Percentiles rank a stretch among this genome's conserved stretches.
These are phyloP conservation scores for Lactifluus hygrophoroides DNA, from an alignment of 768 basidiomycete genomes.

Conservation along the genomic window DNA sequence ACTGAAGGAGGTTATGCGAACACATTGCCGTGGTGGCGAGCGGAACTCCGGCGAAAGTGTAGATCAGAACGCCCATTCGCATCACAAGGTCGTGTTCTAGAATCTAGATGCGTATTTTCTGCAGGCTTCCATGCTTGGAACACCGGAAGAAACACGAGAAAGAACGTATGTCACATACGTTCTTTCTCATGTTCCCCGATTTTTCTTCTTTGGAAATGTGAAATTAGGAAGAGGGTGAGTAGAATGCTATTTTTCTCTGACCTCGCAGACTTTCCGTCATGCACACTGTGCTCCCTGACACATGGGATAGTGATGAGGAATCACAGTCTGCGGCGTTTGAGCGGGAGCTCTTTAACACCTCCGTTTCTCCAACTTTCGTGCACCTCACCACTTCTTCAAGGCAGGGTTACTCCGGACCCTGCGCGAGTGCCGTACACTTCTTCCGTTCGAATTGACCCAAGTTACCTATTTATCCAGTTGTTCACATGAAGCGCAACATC, in stretches of 20 bases:
- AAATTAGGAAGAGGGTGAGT: slow-evolving; percentile 65
- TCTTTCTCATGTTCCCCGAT: slow-evolving; percentile 92
- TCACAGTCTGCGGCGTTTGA: neutral
- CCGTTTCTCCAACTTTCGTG: neutral
- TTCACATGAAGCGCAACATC: too few relatives aligned
- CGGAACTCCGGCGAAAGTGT: slow-evolving; percentile 45
- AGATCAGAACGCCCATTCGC: neutral
- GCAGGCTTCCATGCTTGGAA: slow-evolving; percentile 70
- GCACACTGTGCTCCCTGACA: neutral
- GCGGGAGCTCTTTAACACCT: neutral
- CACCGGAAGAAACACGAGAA: too few relatives aligned
- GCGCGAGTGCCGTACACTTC: neutral
- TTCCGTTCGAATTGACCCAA: neutral
- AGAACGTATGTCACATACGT: too few relatives aligned
- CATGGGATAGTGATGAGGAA: neutral
- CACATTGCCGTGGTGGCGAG: slow-evolving; percentile 58
- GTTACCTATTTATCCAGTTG: too few relatives aligned
- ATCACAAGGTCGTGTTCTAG: slow-evolving; percentile 43
- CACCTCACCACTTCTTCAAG: neutral
- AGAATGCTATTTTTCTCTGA: neutral
- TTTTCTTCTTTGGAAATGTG: slow-evolving; percentile 81
- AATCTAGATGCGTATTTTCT: slow-evolving; percentile 80
- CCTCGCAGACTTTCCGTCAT: slow-evolving; percentile 36
- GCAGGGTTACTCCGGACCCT: neutral
- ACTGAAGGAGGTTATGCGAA: slow-evolving; percentile 52